Evolutionary conservation across 129 eudicot species (phyloP).

Genomic region (Flaveria bidentis): DNA sequence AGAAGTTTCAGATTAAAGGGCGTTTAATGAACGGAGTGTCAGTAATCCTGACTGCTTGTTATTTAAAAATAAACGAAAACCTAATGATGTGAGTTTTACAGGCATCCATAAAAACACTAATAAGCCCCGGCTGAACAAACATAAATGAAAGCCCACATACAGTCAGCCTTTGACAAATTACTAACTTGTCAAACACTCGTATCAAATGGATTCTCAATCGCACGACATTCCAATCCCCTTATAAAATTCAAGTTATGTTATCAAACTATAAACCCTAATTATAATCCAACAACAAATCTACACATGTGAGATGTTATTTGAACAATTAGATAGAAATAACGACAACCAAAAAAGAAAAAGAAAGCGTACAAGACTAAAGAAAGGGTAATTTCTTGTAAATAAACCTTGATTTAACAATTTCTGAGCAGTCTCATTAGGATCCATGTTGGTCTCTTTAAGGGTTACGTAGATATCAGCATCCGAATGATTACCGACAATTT

Average conservation of each 20-base stretch:
- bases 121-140: background rate
- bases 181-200: constrained; percentile 13
- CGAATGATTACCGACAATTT: constrained; percentile 83
- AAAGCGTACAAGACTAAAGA: background rate
- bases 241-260: background rate
- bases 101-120: background rate
- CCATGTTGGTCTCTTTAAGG: constrained; percentile 84
- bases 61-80: background rate
- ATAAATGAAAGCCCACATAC: background rate
- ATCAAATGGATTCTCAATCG: background rate
- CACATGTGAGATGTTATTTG: background rate
- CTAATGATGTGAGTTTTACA: constrained; percentile 1
- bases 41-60: background rate
- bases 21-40: background rate
- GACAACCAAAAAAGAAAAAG: background rate
- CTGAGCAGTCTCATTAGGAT: constrained; percentile 89
- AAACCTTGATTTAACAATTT: constrained; percentile 87
- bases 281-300: constrained; percentile 5
- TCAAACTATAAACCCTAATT: background rate
- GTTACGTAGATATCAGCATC: constrained; percentile 81
- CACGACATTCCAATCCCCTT: background rate
- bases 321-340: background rate
- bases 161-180: background rate
- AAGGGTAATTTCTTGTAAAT: background rate
- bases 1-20: background rate